A percentile compares a stretch with the other conserved stretches of the same genome.
phyloP scores from a whole-genome alignment of 495 filamentous ascomycete species.

The Podospora bellae-mahoneyi region DNA sequence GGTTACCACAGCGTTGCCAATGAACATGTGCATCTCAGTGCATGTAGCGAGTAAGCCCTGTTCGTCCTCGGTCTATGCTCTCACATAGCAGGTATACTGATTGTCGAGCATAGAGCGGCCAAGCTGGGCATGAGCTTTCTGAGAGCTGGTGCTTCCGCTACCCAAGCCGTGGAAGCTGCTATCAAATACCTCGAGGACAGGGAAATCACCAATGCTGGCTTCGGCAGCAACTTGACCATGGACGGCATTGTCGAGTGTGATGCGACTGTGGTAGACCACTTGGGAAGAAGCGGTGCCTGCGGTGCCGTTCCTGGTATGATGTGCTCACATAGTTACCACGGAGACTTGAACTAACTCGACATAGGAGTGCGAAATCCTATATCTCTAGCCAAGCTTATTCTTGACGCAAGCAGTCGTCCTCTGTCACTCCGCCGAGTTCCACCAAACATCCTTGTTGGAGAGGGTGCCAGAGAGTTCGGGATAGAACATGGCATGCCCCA shows the following conservation, averaged over 20 bases:
- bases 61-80: background rate
- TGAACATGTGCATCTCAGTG: constrained; percentile 74
- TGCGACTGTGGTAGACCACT: constrained; percentile 86
- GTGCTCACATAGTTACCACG: background rate
- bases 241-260: constrained; percentile 92
- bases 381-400: constrained; percentile 73
- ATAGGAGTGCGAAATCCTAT: constrained; percentile 91
- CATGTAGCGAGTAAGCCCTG: constrained; percentile 75
- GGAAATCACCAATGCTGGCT: constrained; percentile 95
- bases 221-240: constrained; percentile 88
- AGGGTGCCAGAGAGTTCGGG: constrained; percentile 82
- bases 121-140: constrained; percentile 75
- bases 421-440: constrained; percentile 83
- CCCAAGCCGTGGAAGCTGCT: constrained; percentile 91
- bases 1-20: constrained; percentile 89
- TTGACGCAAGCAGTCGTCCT: constrained; percentile 66
- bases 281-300: constrained; percentile 86
- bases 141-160: constrained; percentile 68
- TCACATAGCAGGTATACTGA: background rate
- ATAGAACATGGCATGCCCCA: constrained; percentile 67
- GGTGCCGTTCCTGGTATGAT: constrained; percentile 82
- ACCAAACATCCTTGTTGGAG: constrained; percentile 83
- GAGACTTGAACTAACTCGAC: background rate
- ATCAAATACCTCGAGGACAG: constrained; percentile 83
- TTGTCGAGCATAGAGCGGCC: constrained; percentile 59